Evolutionary conservation across 1,284 basidiomycete species (phyloP).

Genomic region (Mycena citricolor): DNA sequence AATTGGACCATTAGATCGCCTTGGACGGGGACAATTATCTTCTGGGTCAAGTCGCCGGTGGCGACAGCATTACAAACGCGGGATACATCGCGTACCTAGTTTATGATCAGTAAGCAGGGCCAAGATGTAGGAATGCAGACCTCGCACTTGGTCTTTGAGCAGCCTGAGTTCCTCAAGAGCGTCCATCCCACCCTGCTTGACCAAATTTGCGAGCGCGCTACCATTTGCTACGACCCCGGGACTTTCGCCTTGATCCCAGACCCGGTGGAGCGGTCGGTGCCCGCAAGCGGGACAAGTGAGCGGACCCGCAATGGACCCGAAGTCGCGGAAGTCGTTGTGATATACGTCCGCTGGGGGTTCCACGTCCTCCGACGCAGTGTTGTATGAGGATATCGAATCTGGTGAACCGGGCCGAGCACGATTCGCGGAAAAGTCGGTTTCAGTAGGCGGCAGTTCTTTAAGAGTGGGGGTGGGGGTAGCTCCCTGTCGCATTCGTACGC

Average conservation of each 20-base stretch:
- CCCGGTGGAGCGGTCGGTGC: slow-evolving; percentile 3
- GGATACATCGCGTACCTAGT: slow-evolving; percentile 60
- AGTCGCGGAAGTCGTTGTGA: background rate
- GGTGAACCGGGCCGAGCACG: slow-evolving; percentile 4
- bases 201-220: background rate
- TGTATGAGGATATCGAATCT: slow-evolving; percentile 13
- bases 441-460: background rate
- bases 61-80: slow-evolving; percentile 96
- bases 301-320: background rate
- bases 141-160: background rate
- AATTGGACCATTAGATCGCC: slow-evolving; percentile 97
- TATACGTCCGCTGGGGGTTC: too few species aligned
- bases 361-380: slow-evolving; percentile 9
- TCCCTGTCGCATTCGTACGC: background rate
- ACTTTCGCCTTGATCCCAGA: slow-evolving; percentile 11
- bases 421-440: slow-evolving; percentile 3
- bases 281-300: slow-evolving; percentile 15
- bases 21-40: slow-evolving; percentile 94
- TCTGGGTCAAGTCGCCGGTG: slow-evolving; percentile 89
- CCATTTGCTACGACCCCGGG: background rate
- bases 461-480: slow-evolving; percentile 1
- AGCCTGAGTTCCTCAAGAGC: background rate
- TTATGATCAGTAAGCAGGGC: background rate
- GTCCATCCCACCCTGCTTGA: slow-evolving; percentile 55
- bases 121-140: slow-evolving; percentile 14